A percentile compares a stretch with the other conserved stretches of the same genome.
Evolutionary conservation across 352 stramenopile genomes (phyloP).

Genomic region (Nothophytophthora sp.): DNA sequence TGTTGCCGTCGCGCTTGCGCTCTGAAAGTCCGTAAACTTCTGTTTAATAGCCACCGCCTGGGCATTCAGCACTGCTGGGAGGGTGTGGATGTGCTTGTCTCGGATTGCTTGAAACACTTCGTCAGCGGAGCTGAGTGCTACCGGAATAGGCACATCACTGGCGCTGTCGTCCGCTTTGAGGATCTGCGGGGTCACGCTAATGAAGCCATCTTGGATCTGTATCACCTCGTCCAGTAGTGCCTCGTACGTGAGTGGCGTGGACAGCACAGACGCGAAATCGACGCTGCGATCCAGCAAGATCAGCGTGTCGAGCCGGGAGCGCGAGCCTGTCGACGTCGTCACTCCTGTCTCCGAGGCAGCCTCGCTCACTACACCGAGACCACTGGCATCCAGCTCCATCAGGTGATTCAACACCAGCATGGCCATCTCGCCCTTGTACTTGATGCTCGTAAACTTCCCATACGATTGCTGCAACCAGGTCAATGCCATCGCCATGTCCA

Average conservation of each 20-base stretch:
- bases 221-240: constrained; percentile 68
- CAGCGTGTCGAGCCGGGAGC: constrained; percentile 51
- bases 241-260: constrained; percentile 71
- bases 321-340: neutral
- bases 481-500: constrained; percentile 51
- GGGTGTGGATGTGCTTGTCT: constrained; percentile 57
- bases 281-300: constrained; percentile 72
- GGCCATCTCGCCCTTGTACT: constrained; percentile 78
- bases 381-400: constrained; percentile 44
- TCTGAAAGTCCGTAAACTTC: constrained; percentile 58
- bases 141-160: constrained; percentile 22
- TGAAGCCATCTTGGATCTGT: constrained; percentile 61
- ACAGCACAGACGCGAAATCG: constrained; percentile 71
- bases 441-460: constrained; percentile 62
- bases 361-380: constrained; percentile 14
- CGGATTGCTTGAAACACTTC: constrained; percentile 58
- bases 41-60: constrained; percentile 54
- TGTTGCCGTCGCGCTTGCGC: constrained; percentile 37
- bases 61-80: constrained; percentile 50
- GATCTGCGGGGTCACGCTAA: constrained; percentile 37
- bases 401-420: constrained; percentile 71
- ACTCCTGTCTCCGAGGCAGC: neutral
- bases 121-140: constrained; percentile 67
- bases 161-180: constrained; percentile 37
- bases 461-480: constrained; percentile 58